Conservation (phyloP, 2,329 filamentous ascomycete species). For the Alternaria alternata region DNA sequence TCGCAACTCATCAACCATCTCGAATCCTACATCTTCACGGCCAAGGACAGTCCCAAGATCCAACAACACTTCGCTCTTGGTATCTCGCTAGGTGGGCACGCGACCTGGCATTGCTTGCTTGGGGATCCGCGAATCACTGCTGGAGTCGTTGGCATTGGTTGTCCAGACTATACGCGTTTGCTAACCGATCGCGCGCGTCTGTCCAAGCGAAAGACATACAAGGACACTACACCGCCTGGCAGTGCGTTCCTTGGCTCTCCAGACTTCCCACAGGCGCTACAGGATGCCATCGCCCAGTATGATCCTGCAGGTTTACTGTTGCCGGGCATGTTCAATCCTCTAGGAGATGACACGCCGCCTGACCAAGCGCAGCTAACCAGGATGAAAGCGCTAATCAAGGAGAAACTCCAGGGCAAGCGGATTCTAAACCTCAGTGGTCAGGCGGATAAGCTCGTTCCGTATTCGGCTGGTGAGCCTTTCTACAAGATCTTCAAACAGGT, state of each 20-base stretch:
- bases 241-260: conserved; percentile 75
- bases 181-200: conserved; percentile 80
- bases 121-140: conserved; percentile 80
- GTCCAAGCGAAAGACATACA: conserved; percentile 71
- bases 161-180: conserved; percentile 84
- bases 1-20: conserved; percentile 78
- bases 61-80: conserved; percentile 78
- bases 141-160: conserved; percentile 83
- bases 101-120: conserved; percentile 83
- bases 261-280: conserved; percentile 77
- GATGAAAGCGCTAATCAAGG: conserved; percentile 47
- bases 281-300: conserved; percentile 67
- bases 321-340: conserved; percentile 35
- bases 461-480: conserved; percentile 67
- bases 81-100: conserved; percentile 86
- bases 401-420: conserved; percentile 56
- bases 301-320: conserved; percentile 83
- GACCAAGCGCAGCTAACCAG: conserved; percentile 46
- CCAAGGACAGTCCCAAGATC: conserved; percentile 53
- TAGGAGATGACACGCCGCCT: conserved; percentile 35
- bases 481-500: conserved; percentile 67
- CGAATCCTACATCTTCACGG: conserved; percentile 74
- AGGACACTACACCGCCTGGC: conserved; percentile 63
- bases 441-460: conserved; percentile 77
- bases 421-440: conserved; percentile 62